Evolutionary conservation across 2,329 filamentous ascomycete genomes (phyloP), one percentile per base, ranked within the genome.

Genomic region (Colletotrichum camelliae): DNA sequence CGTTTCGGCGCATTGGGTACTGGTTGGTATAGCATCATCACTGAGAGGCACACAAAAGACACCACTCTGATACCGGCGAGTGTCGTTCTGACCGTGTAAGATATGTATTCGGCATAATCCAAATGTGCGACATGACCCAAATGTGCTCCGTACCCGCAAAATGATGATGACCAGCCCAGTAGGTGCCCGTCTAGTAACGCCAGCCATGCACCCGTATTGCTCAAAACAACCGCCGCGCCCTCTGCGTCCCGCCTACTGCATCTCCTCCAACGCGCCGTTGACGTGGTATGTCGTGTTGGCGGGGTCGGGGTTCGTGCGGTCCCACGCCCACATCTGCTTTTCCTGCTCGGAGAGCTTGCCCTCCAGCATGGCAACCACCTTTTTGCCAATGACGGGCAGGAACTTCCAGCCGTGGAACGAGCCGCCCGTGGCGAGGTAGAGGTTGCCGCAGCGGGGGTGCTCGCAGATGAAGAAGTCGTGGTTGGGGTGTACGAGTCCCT

Each of bases 341-440:
- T 85, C 85, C 48, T 85, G 77, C n/a, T 82, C 81, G 37, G 43
- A 21, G 43, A 88, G 83, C 70, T 80, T 81, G 70, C 84, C 86
- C 67, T 86, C 80, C 80, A 89, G 81, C 84, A 88, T 86, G 77
- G 90, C 86, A 35, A 86, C 84, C 72, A 91, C 85, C 81, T 93
- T 93, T 74, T 89, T 88, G 5, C 92, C 91, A 77, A 92, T 89
- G 29, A 89, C 89, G 1, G 91, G 91, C 31, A 93, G 84, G 79
- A 93, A 93, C 81, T 93, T 93, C 88, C 89, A 93, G 35, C 89
- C 89, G 80, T 93, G 92, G 77, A 93, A 92, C 15, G 91, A 93
- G 2, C 92, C 92, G 15, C 90, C 91, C 1, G 89, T 90, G 1
- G 91, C 92, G 29, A 94, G 81, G 81, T 89, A 93, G 16, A 94